Base-by-base conservation (phyloP, 2,329 filamentous ascomycete species). In the Bretziella fagacearum region DNA sequence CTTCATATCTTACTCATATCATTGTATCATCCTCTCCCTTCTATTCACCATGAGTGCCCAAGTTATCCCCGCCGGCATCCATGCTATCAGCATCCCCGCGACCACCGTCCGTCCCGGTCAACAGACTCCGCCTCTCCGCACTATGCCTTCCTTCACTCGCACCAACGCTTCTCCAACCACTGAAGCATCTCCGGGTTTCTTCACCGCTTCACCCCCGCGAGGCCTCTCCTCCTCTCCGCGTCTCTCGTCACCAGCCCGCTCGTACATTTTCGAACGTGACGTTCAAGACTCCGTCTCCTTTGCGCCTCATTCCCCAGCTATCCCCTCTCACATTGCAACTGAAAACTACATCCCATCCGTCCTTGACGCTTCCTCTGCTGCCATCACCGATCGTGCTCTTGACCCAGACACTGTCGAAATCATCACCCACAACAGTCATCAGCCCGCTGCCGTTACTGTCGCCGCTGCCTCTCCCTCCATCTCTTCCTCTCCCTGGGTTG, bases 311-410 rank as follows among this genome's bases (percentile, higher is more conserved):
- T 89, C 84, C 2, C 79, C 84, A 1, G 83, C 84, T n/a, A 91
- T 95, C 52, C 89, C 89, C 2, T 79, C 83, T 6, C 89, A 96
- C 58, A 93, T 96, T 56, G 78, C 87, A 56, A 94, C 85, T 6
- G 89, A 96, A 61, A 87, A 96, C 64, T 76, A 87, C 59, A 95
- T 96, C 54, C 89, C 89, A 6, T 75, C 89, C 0, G 87, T 93
- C 10, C 70, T 96, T 41, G 85, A 94, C 60, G 89, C 89, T 44
- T 89, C 85, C 2, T 93, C 86, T 35, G 77, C 87, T 56, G 86
- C 87, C 49, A 94, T 96, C 57, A 95, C 89, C 10, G 85, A 94
- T 62, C 69, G 77, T 54, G 78, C 79, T 49, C 71, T 95, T 44
- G 81, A 91, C 59, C 85, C 86, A 3, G 86, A 95, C 60, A 75